Evolutionary conservation across 192 early-diverging fungal genomes (phyloP).

Genomic region (Geosiphon pyriformis): DNA sequence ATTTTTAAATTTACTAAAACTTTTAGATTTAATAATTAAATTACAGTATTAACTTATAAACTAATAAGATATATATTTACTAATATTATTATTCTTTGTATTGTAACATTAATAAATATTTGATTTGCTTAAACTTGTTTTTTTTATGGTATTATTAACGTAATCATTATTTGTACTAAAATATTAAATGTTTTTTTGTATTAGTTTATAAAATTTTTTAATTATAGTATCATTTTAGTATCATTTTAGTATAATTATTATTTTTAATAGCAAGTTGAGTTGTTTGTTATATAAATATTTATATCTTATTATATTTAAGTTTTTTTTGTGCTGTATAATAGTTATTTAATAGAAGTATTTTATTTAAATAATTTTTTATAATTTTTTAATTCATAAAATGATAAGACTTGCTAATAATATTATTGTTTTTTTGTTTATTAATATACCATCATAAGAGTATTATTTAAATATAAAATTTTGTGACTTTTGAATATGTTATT

Average conservation of each 20-base stretch:
- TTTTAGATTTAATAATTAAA: too few relatives aligned
- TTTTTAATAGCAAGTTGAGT: background rate
- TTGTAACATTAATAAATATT: conserved; percentile 7
- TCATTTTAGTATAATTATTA: conserved; percentile 1
- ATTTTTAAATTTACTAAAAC: too few relatives aligned
- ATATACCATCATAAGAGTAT: background rate
- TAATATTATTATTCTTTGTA: background rate
- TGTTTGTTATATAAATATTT: background rate
- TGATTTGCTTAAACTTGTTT: background rate
- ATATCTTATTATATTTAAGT: background rate
- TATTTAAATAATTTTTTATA: conserved; percentile 1
- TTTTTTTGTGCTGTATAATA: background rate
- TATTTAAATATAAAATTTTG: conserved; percentile 11
- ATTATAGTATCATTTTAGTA: background rate
- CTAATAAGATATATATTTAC: too few relatives aligned
- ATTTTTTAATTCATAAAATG: background rate
- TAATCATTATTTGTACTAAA: background rate
- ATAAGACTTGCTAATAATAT: background rate
- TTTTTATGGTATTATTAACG: background rate
- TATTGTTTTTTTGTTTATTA: background rate
- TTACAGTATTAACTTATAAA: too few relatives aligned
- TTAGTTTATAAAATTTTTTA: background rate
- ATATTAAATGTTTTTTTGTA: background rate
- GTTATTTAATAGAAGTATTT: background rate
- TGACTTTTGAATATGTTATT: conserved; percentile 2